phyloP scores from a whole-genome alignment of 208 protist species.

The Wallacemonas sp. region DNA sequence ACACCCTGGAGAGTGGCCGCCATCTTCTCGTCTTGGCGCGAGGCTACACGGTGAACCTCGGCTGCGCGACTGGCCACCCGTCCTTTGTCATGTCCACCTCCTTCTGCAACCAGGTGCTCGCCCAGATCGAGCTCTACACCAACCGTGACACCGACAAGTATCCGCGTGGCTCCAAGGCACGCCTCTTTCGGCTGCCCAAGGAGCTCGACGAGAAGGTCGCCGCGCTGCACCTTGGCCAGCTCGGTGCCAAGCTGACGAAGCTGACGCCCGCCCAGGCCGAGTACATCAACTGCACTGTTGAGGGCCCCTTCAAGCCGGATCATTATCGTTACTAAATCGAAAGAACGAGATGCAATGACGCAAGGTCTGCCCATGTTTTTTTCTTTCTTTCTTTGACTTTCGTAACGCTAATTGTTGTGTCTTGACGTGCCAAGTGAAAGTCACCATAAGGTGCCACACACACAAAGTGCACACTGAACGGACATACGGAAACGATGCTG shows the following conservation, averaged over 20 bases:
- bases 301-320: conserved; percentile 98
- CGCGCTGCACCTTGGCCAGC: conserved; percentile 96
- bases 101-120: conserved; percentile 99
- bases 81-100: conserved; percentile 99
- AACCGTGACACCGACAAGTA: conserved; percentile 94
- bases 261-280: conserved; percentile 96
- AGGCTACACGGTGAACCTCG: conserved; percentile 98
- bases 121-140: conserved; percentile 98
- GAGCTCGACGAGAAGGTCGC: conserved; percentile 99
- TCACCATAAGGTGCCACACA: too few relatives aligned
- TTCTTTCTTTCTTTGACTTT: conserved; percentile 18
- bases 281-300: conserved; percentile 97
- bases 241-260: conserved; percentile 97
- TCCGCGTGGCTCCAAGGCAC: conserved; percentile 81
- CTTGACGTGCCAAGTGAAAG: too few relatives aligned
- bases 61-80: conserved; percentile 99
- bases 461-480: too few relatives aligned
- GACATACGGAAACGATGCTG: too few relatives aligned
- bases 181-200: conserved; percentile 99
- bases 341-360: too few relatives aligned
- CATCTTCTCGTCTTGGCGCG: conserved; percentile 97
- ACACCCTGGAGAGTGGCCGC: conserved; percentile 92
- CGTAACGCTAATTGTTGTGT: background rate
- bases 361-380: too few relatives aligned
- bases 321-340: conserved; percentile 99